Percentiles rank a stretch among this genome's conserved stretches.
Evolutionary conservation across 2,329 filamentous ascomycete species (phyloP).

Genomic region (Alternaria conjuncta): DNA sequence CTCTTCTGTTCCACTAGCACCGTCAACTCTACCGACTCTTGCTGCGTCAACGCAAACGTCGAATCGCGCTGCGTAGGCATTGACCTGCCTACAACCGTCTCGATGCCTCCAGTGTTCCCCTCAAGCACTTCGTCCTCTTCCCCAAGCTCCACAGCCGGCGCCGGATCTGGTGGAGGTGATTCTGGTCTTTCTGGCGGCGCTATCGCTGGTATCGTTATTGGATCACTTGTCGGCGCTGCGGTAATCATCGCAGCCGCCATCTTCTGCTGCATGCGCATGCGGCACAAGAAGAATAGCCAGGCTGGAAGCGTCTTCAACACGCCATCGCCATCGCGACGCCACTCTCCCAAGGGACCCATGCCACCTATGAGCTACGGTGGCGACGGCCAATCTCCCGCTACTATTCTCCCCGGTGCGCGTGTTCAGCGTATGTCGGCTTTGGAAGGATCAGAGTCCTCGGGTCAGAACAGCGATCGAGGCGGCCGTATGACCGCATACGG

Average conservation of each 20-base stretch:
- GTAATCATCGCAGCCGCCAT: conserved; percentile 71
- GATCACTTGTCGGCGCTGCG: conserved; percentile 73
- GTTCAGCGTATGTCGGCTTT: conserved; percentile 96
- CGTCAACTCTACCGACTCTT: conserved; percentile 91
- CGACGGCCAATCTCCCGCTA: conserved; percentile 44
- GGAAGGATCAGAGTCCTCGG: conserved; percentile 70
- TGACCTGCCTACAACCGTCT: conserved; percentile 73
- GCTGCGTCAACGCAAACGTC: conserved; percentile 84
- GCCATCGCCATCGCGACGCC: conserved; percentile 69
- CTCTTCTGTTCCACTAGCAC: conserved; percentile 84
- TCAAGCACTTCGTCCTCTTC: conserved; percentile 67
- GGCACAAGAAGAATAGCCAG: conserved; percentile 64
- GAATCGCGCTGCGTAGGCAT: conserved; percentile 76
- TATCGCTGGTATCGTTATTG: conserved; percentile 90
- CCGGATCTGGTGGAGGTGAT: conserved; percentile 38
- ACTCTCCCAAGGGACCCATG: conserved; percentile 41
- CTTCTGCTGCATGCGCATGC: conserved; percentile 64
- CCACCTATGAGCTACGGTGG: conserved; percentile 52
- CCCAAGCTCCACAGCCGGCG: conserved; percentile 41
- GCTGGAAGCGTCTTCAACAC: conserved; percentile 85
- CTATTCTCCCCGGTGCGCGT: conserved; percentile 79
- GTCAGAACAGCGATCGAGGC: conserved; percentile 51
- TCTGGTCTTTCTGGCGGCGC: conserved; percentile 76
- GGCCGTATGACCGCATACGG: conserved; percentile 31
- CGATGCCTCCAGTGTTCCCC: conserved; percentile 63